These are phyloP conservation scores for Dendrobium catenatum DNA, from an alignment of 106 monocot genomes.

Conservation along the genomic window DNA sequence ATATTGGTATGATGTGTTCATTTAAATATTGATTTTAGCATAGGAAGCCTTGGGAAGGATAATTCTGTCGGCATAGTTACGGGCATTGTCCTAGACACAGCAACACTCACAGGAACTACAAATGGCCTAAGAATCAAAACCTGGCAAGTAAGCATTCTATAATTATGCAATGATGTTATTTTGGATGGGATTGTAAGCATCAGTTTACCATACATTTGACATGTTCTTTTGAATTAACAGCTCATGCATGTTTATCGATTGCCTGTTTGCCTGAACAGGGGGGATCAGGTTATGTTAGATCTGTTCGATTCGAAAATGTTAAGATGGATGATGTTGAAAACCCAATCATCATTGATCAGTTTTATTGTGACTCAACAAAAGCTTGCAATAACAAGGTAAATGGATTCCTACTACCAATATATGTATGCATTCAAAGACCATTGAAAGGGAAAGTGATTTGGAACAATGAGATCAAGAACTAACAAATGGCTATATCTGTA, in stretches of 20 bases:
- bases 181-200: background rate
- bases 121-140: constrained; percentile 98
- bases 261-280: constrained; percentile 42
- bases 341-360: constrained; percentile 96
- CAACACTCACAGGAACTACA: constrained; percentile 48
- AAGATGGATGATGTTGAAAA: constrained; percentile 66
- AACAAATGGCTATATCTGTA: too few species aligned
- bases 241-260: background rate
- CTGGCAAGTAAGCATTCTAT: constrained; percentile 62
- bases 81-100: constrained; percentile 53
- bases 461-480: background rate
- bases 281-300: constrained; percentile 71
- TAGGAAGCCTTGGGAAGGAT: constrained; percentile 89
- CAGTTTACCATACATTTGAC: background rate
- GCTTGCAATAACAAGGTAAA: constrained; percentile 66
- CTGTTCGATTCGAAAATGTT: constrained; percentile 65
- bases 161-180: background rate
- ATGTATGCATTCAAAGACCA: too few species aligned
- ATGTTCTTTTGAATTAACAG: background rate
- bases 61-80: constrained; percentile 52
- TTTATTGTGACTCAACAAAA: constrained; percentile 72
- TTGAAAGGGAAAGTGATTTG: too few species aligned
- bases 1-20: background rate
- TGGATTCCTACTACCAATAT: background rate
- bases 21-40: constrained; percentile 37